Percentiles rank a stretch among this genome's conserved stretches.
Conservation (phyloP, 805 yeast species). For the Saccharomycopsis sp. region DNA sequence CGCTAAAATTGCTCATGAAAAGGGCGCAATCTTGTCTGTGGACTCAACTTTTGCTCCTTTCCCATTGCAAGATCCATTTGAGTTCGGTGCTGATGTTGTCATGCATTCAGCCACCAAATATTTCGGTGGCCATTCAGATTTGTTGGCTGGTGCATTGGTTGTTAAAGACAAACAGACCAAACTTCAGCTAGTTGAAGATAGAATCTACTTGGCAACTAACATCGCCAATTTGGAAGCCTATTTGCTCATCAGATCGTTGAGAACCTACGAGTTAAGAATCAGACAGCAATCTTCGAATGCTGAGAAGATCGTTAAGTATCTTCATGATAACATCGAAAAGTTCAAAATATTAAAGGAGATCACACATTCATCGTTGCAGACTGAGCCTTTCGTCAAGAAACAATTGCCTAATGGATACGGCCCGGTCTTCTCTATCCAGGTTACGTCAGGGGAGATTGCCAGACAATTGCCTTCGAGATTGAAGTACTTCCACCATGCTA, state of each 20-base stretch:
- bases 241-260: conserved; percentile 67
- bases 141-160: conserved; percentile 73
- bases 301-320: conserved; percentile 49
- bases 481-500: conserved; percentile 78
- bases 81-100: conserved; percentile 80
- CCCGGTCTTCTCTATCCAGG: conserved; percentile 72
- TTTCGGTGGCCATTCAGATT: conserved; percentile 93
- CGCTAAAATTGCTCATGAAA: conserved; percentile 65
- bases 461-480: conserved; percentile 55
- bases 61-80: conserved; percentile 75
- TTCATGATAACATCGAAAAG: conserved; percentile 42
- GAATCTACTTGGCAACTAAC: conserved; percentile 71
- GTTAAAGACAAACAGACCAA: conserved; percentile 49
- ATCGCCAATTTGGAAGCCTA: conserved; percentile 73
- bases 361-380: conserved; percentile 72
- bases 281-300: conserved; percentile 59
- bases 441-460: conserved; percentile 48
- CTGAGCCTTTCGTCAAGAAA: conserved; percentile 53
- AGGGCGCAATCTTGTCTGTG: conserved; percentile 65
- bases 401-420: conserved; percentile 61
- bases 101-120: conserved; percentile 92
- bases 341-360: conserved; percentile 45
- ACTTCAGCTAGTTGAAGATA: conserved; percentile 46
- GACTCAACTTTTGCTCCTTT: conserved; percentile 96
- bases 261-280: conserved; percentile 74